These are phyloP conservation scores for Apophysomyces elegans DNA, from an alignment of 371 early-diverging fungal species.

Conservation along the genomic window DNA sequence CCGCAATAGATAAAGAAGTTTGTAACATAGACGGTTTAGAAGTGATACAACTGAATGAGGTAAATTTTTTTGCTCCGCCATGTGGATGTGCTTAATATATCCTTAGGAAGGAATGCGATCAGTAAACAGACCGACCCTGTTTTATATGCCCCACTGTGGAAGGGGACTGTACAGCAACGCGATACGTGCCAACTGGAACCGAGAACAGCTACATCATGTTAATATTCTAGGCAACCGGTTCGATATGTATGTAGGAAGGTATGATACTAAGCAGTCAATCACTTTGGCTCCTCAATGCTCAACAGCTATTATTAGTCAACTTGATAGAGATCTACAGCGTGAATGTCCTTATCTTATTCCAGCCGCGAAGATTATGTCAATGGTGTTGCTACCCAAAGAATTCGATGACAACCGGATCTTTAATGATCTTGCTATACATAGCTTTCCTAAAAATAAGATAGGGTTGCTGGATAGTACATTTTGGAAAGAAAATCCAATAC, in stretches of 20 bases:
- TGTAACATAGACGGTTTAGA: slow-evolving; percentile 38
- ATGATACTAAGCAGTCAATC: background rate
- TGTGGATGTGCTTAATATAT: background rate
- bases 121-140: slow-evolving; percentile 45
- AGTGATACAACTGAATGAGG: slow-evolving; percentile 54
- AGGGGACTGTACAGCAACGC: slow-evolving; percentile 66
- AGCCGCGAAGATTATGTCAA: slow-evolving; percentile 45
- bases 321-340: slow-evolving; percentile 47
- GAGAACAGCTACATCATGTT: slow-evolving; percentile 31
- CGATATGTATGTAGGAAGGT: slow-evolving; percentile 67
- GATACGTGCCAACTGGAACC: slow-evolving; percentile 62
- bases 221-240: slow-evolving; percentile 61
- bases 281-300: background rate
- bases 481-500: slow-evolving; percentile 15
- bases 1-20: slow-evolving; percentile 55
- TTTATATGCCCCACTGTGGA: slow-evolving; percentile 81
- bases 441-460: slow-evolving; percentile 31
- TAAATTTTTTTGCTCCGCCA: slow-evolving; percentile 10
- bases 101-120: slow-evolving; percentile 29
- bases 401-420: slow-evolving; percentile 65
- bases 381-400: slow-evolving; percentile 48
- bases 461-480: slow-evolving; percentile 1
- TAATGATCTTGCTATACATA: slow-evolving; percentile 55
- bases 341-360: slow-evolving; percentile 63
- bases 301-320: slow-evolving; percentile 36